Conservation (phyloP, 169 alveolate genomes). For the Ichthyophthirius multifiliis region DNA sequence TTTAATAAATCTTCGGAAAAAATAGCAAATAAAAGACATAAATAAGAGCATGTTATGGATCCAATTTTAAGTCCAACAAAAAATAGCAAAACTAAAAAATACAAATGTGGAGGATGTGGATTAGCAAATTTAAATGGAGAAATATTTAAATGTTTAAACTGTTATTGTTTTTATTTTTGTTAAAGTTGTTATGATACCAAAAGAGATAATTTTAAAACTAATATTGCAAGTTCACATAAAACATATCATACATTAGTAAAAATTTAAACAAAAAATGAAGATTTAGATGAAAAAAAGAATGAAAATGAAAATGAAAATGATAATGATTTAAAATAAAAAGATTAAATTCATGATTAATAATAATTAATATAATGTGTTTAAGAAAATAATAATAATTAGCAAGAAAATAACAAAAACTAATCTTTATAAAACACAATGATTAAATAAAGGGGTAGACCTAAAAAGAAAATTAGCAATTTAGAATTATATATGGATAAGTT, state of each 20-base stretch:
- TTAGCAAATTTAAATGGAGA: conserved; percentile 38
- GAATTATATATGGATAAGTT: no score
- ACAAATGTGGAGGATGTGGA: conserved; percentile 55
- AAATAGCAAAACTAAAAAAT: conserved; percentile 18
- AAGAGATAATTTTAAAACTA: conserved; percentile 42
- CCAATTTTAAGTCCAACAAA: conserved; percentile 40
- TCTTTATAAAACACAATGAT: no score
- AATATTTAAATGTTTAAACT: conserved; percentile 52
- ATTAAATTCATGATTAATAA: no score
- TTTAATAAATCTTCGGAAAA: conserved; percentile 37
- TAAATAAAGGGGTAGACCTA: no score
- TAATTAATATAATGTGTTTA: no score
- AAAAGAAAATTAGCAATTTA: no score
- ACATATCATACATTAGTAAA: conserved; percentile 41
- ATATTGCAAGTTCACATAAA: conserved; percentile 41
- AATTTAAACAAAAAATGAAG: no score
- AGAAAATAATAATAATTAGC: no score
- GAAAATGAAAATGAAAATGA: no score
- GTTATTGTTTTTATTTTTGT: conserved; percentile 59
- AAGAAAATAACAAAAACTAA: no score
- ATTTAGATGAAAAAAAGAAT: no score
- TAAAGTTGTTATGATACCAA: conserved; percentile 36
- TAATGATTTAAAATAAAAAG: no score
- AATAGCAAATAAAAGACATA: conserved; percentile 45
- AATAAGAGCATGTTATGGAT: conserved; percentile 49